Percentiles rank a stretch among this genome's conserved stretches.
phyloP scores from a whole-genome alignment of 805 yeast species.

The Sugiyamaella americana region DNA sequence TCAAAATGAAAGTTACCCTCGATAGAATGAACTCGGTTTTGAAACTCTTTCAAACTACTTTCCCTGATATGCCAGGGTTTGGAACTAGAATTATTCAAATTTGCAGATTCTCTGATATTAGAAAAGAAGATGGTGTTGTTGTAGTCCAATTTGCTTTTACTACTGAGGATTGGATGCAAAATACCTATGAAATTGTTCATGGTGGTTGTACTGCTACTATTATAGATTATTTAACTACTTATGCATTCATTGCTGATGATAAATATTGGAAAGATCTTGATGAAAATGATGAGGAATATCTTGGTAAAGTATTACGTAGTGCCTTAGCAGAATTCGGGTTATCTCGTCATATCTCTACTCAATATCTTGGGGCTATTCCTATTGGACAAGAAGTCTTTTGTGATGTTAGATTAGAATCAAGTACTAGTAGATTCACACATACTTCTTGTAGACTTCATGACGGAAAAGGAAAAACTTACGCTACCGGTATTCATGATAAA shows the following conservation, averaged over 20 bases:
- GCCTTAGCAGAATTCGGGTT: conserved; percentile 21
- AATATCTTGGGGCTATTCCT: conserved; percentile 29
- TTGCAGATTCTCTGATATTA: neutral
- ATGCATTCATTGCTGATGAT: conserved; percentile 23
- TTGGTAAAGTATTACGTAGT: conserved; percentile 9
- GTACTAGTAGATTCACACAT: conserved; percentile 26
- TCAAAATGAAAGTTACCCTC: no score
- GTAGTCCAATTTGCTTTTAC: conserved; percentile 19
- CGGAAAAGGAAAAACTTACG: conserved; percentile 19
- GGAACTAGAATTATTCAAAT: neutral
- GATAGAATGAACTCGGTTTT: no score
- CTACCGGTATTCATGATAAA: conserved; percentile 29
- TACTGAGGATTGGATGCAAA: conserved; percentile 21
- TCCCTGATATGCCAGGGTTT: neutral
- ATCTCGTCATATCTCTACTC: conserved; percentile 26
- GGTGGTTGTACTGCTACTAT: conserved; percentile 33
- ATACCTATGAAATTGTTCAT: conserved; percentile 26
- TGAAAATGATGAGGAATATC: conserved; percentile 14
- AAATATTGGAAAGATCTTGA: conserved; percentile 21
- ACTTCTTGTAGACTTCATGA: conserved; percentile 19
- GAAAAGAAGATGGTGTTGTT: conserved; percentile 1
- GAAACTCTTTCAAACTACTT: neutral
- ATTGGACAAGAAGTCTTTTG: conserved; percentile 19
- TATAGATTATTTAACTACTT: conserved; percentile 23
- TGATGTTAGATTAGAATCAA: conserved; percentile 22